A percentile compares a stretch with the other conserved stretches of the same genome.
Evolutionary conservation across 805 yeast species (phyloP).

Genomic region (Tetrapisispora arboricola): DNA sequence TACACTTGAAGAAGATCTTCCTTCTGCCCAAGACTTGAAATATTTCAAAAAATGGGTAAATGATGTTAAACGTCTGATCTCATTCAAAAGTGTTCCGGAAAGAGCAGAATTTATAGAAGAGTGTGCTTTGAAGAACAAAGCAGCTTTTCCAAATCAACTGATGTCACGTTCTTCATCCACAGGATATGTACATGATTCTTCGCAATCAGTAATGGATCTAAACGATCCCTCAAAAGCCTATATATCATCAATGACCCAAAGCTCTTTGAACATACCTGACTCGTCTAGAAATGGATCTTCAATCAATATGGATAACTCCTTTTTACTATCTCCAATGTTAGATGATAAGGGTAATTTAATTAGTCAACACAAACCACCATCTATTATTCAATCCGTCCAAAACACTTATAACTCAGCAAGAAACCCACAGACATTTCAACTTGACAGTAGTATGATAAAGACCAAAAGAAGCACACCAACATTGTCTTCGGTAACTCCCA

Average conservation of each 20-base stretch:
- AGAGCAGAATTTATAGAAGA: conserved; percentile 41
- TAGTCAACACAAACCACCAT: conserved; percentile 3
- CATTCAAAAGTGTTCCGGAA: conserved; percentile 37
- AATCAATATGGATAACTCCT: conserved; percentile 9
- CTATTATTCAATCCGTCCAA: conserved; percentile 1
- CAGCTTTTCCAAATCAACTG: not conserved
- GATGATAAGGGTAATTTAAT: conserved; percentile 31
- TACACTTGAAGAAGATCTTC: conserved; percentile 20
- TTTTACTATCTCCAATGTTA: conserved; percentile 28
- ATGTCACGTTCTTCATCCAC: not conserved
- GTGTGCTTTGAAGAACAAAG: not conserved
- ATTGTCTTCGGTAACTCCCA: conserved; percentile 17
- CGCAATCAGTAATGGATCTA: not conserved
- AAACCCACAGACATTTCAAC: conserved; percentile 3
- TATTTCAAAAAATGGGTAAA: conserved; percentile 45
- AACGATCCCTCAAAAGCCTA: conserved; percentile 3
- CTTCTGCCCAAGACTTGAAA: conserved; percentile 34
- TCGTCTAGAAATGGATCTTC: not conserved
- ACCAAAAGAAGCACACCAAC: conserved; percentile 5
- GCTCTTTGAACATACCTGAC: conserved; percentile 2
- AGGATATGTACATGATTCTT: not conserved
- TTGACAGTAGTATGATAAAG: not conserved
- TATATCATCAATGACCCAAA: conserved; percentile 5
- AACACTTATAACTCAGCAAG: not conserved
- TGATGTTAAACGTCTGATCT: conserved; percentile 43